Percentiles rank a stretch among this genome's conserved stretches.
These are phyloP conservation scores for Aspergillus sp. DNA, from an alignment of 2,329 filamentous ascomycete species.

Conservation along the genomic window DNA sequence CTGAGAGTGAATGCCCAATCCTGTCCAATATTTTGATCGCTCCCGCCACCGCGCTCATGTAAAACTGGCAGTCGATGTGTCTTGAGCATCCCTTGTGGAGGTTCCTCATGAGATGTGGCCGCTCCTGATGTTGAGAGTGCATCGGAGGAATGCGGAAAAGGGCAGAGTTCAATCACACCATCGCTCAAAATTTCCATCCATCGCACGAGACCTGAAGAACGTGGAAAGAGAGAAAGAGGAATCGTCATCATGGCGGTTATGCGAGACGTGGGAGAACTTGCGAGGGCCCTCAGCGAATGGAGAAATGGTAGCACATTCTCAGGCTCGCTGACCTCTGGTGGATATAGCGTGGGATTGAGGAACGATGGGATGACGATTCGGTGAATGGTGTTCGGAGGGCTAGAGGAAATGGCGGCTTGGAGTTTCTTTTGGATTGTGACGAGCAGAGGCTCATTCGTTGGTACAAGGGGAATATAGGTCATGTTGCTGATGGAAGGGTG, in stretches of 20 bases:
- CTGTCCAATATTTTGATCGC: slow-evolving; percentile 68
- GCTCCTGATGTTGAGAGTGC: slow-evolving; percentile 53
- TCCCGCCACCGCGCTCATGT: slow-evolving; percentile 84
- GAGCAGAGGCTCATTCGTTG: slow-evolving; percentile 56
- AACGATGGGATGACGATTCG: slow-evolving; percentile 81
- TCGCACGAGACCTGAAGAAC: slow-evolving; percentile 70
- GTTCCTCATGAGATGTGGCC: slow-evolving; percentile 65
- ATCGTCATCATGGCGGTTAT: slow-evolving; percentile 74
- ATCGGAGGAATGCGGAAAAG: slow-evolving; percentile 63
- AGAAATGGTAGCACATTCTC: slow-evolving; percentile 76
- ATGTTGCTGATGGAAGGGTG: slow-evolving; percentile 54
- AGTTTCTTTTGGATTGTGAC: slow-evolving; percentile 62
- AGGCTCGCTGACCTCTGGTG: slow-evolving; percentile 67
- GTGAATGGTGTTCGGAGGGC: slow-evolving; percentile 65
- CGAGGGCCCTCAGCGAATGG: slow-evolving; percentile 71
- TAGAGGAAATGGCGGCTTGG: slow-evolving; percentile 55
- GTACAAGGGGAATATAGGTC: slow-evolving; percentile 51
- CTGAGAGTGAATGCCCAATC: slow-evolving; percentile 91
- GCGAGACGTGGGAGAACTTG: slow-evolving; percentile 65
- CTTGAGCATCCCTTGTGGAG: slow-evolving; percentile 80
- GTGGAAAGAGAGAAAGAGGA: slow-evolving; percentile 76
- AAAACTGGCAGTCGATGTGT: slow-evolving; percentile 80
- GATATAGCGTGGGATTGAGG: slow-evolving; percentile 82
- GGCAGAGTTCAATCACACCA: slow-evolving; percentile 80
- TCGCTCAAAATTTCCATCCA: slow-evolving; percentile 87